Evolutionary conservation across 108 stramenopile species (phyloP).

Genomic region (Pseudonitzschia multiseries): DNA sequence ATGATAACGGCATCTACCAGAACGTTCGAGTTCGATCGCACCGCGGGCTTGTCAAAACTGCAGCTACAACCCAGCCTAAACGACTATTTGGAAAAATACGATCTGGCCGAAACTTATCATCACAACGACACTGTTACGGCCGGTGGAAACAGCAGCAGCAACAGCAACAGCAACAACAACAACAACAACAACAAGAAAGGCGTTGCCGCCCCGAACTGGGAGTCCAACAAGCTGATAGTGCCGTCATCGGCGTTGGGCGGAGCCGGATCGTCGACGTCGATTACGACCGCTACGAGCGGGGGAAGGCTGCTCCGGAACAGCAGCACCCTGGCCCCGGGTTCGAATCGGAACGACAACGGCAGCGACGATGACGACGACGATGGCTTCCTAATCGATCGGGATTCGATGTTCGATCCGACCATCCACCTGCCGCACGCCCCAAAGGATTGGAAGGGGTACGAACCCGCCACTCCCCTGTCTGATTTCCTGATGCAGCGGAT

Average conservation of each 20-base stretch:
- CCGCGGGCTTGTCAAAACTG: constrained; percentile 12
- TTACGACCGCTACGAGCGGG: not conserved
- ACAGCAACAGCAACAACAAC: not conserved
- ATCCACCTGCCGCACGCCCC: constrained; percentile 44
- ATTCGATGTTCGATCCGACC: constrained; percentile 37
- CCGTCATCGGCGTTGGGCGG: not conserved
- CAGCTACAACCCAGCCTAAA: not conserved
- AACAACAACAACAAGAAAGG: not conserved
- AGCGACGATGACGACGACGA: constrained; percentile 14
- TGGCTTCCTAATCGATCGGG: constrained; percentile 24
- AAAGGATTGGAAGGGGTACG: constrained; percentile 56
- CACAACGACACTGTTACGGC: not conserved
- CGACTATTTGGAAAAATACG: not conserved
- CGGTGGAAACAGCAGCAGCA: not conserved
- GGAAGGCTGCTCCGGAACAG: not conserved
- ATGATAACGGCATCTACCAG: not conserved
- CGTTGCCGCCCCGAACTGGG: not conserved
- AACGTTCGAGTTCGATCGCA: not conserved
- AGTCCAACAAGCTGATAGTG: not conserved
- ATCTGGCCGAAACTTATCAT: not conserved
- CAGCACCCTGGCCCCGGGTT: not conserved
- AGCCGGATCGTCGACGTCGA: not conserved
- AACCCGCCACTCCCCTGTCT: constrained; percentile 70
- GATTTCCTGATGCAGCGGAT: constrained; percentile 68
- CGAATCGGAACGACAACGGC: not conserved